These are phyloP conservation scores for Suaeda aralocaspica DNA, from an alignment of 148 eudicot species.

Conservation along the genomic window DNA sequence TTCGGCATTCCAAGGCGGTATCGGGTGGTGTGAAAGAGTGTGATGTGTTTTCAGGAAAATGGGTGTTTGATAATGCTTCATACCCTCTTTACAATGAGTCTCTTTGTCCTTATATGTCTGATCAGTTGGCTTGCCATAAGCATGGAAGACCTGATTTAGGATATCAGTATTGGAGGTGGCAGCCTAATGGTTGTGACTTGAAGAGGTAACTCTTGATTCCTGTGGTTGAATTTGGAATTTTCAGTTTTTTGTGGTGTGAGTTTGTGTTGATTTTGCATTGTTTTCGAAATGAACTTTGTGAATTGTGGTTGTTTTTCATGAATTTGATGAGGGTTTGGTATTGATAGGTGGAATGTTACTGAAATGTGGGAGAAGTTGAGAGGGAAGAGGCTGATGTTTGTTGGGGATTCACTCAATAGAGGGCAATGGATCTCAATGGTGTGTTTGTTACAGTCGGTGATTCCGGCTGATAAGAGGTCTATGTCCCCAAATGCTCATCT, in stretches of 20 bases:
- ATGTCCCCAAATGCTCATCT: slow-evolving; percentile 91
- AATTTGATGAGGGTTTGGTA: slow-evolving; percentile 22
- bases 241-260: background rate
- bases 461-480: slow-evolving; percentile 71
- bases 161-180: slow-evolving; percentile 91
- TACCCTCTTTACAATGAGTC: slow-evolving; percentile 83
- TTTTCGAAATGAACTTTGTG: slow-evolving; percentile 13
- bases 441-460: slow-evolving; percentile 76
- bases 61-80: slow-evolving; percentile 80
- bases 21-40: slow-evolving; percentile 40
- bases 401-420: slow-evolving; percentile 92
- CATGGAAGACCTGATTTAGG: slow-evolving; percentile 81
- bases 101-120: slow-evolving; percentile 90
- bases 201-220: slow-evolving; percentile 47
- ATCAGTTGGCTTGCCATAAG: slow-evolving; percentile 90
- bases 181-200: slow-evolving; percentile 76
- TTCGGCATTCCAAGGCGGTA: slow-evolving; percentile 14
- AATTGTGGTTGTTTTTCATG: slow-evolving; percentile 6
- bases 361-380: slow-evolving; percentile 91
- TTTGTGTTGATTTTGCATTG: background rate
- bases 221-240: background rate
- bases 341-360: slow-evolving; percentile 63
- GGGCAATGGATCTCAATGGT: slow-evolving; percentile 99
- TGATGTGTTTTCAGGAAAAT: slow-evolving; percentile 76
- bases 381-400: slow-evolving; percentile 88